Base-by-base conservation (phyloP, 192 early-diverging fungal genomes). In the Coemansia sp. region DNA sequence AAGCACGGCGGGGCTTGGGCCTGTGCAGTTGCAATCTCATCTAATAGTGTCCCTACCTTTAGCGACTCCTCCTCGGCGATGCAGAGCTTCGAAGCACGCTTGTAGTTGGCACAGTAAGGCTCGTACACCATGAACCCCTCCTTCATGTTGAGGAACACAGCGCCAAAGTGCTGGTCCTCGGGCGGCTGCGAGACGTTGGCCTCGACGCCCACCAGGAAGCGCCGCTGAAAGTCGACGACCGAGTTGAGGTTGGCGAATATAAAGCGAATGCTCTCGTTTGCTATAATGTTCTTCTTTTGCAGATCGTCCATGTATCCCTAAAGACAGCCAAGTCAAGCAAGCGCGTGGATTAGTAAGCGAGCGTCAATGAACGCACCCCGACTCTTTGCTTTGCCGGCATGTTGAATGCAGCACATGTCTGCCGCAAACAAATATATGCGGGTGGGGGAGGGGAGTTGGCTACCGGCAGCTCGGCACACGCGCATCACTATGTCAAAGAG, bases 161-260 rank as follows among this genome's bases (percentile, higher is more conserved):
- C 83, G 26, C 97, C 97, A 79, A 98, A 88, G 41, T 90, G 84
- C 73, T 99, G 95, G 43, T 99, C 94, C 43, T 86, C 75, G 18
- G 90, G 68, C 26, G 87, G 55, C 62, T 87, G 84, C 23, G 87
- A 85, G 21, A 88, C 86, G 25, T 92, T 84, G 33, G 90, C 86
- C 83, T 99, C 97, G 71, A 99, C 75, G 36, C 87, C 86, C 48
- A 98, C 88, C 68, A 99, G 79, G 67, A 99, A 98, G 39, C 95
- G 86, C 20, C 95, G 88, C 79, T 98, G 95, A 56, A 97, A 98
- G 67, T 99, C 96, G 20, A 97, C 86, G n/a, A 99, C 81, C 52
- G 90, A 88, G 74, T 92, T 90, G 47, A 99, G 84, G 75, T 99
- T 98, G 45, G 90, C 91, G 79, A 99, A 99, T 59, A 99, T 86